Percentiles rank a stretch among this genome's conserved stretches.
Conservation (phyloP, 2,329 filamentous ascomycete species). For the Aspergillus tamarii region DNA sequence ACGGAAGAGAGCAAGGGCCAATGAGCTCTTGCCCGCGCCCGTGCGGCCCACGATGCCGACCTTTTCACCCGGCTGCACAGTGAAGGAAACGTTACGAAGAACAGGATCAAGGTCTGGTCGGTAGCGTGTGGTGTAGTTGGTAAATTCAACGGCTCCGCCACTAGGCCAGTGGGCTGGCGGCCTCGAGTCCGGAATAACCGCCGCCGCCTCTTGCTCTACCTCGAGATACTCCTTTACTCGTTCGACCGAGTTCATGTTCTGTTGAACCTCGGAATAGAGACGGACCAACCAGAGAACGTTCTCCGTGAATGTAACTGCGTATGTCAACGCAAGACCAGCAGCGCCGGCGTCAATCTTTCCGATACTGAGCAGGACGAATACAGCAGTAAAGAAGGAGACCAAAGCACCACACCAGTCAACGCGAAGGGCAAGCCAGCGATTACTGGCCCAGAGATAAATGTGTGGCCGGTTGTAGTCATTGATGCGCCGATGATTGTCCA, state of each 20-base stretch:
- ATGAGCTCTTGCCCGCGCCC: constrained; percentile 93
- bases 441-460: constrained; percentile 94
- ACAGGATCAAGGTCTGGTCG: constrained; percentile 85
- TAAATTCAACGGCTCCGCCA: constrained; percentile 83
- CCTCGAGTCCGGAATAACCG: constrained; percentile 75
- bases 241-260: constrained; percentile 99
- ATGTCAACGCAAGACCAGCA: constrained; percentile 90
- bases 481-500: constrained; percentile 85
- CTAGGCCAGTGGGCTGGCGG: constrained; percentile 83
- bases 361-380: constrained; percentile 83
- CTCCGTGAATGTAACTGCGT: constrained; percentile 95
- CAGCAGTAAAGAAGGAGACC: constrained; percentile 90
- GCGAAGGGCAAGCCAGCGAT: constrained; percentile 93
- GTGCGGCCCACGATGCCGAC: constrained; percentile 95
- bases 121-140: constrained; percentile 87
- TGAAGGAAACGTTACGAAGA: constrained; percentile 80
- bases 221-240: constrained; percentile 97
- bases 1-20: constrained; percentile 90
- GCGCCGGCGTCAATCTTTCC: constrained; percentile 86
- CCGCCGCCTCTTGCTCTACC: constrained; percentile 86
- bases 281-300: constrained; percentile 96
- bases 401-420: constrained; percentile 89
- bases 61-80: constrained; percentile 83
- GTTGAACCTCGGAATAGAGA: constrained; percentile 91
- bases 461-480: constrained; percentile 92